These are phyloP conservation scores for Fusarium sp. DNA, from an alignment of 2,329 filamentous ascomycete genomes.

Conservation along the genomic window DNA sequence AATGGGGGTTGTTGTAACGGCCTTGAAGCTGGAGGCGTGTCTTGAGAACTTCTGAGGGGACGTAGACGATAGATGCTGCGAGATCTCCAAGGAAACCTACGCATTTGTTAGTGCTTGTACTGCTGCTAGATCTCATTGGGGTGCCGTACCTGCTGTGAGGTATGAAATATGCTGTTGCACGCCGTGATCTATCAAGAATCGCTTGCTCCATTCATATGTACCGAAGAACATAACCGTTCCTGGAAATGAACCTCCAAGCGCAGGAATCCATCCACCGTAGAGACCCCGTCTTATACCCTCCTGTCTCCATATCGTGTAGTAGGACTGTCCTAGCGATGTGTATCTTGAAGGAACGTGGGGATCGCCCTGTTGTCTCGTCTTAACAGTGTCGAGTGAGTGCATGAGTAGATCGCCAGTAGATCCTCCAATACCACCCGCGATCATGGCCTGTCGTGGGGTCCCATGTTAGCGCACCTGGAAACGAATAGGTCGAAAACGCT, in stretches of 20 bases:
- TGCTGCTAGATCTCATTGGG: not conserved
- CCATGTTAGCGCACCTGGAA: constrained; percentile 32
- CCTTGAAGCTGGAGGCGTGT: constrained; percentile 97
- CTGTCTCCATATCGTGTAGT: constrained; percentile 91
- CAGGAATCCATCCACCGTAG: constrained; percentile 93
- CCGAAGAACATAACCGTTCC: constrained; percentile 97
- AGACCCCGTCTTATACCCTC: constrained; percentile 87
- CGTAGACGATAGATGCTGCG: constrained; percentile 91
- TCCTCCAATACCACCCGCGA: constrained; percentile 92
- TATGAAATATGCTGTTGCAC: constrained; percentile 87
- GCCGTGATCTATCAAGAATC: constrained; percentile 85
- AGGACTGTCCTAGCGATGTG: constrained; percentile 87
- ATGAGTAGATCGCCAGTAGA: constrained; percentile 96
- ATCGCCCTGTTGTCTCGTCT: constrained; percentile 97
- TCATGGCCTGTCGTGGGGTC: constrained; percentile 75
- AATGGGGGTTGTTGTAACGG: constrained; percentile 93
- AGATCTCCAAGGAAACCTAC: constrained; percentile 91
- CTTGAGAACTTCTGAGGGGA: constrained; percentile 97
- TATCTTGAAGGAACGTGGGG: constrained; percentile 94
- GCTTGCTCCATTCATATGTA: constrained; percentile 94
- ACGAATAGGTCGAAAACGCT: constrained; percentile 1
- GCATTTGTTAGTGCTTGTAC: not conserved
- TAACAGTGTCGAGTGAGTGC: constrained; percentile 98
- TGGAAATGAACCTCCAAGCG: constrained; percentile 90
- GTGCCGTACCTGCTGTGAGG: constrained; percentile 76